Evolutionary conservation across 208 protist genomes (phyloP).

Genomic region (Lotmaria passim): DNA sequence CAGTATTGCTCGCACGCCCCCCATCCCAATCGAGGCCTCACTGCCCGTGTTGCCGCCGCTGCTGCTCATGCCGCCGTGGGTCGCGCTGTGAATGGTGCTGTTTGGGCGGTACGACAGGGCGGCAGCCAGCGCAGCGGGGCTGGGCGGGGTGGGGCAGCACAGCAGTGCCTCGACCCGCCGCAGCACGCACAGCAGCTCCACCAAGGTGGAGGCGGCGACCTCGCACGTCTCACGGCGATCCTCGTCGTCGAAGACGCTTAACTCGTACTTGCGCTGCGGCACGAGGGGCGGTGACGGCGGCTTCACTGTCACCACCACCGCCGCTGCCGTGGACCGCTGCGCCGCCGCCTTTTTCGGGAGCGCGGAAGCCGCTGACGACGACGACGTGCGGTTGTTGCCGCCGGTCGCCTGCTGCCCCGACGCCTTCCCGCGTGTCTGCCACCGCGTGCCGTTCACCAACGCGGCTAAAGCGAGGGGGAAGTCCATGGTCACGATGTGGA

Average conservation of each 20-base stretch:
- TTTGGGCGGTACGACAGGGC: not conserved
- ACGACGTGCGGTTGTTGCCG: not conserved
- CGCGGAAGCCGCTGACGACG: not conserved
- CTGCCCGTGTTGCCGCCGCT: too few relatives aligned
- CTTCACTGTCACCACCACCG: conserved; percentile 9
- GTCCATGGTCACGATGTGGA: conserved; percentile 30
- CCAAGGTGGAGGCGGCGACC: conserved; percentile 18
- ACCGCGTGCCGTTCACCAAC: conserved; percentile 28
- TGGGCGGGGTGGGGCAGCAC: not conserved
- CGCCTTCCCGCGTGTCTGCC: conserved; percentile 16
- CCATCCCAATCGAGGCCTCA: too few relatives aligned
- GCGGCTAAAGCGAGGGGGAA: conserved; percentile 20
- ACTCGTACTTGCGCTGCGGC: not conserved
- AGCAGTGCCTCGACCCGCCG: conserved; percentile 15
- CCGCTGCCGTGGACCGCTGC: not conserved
- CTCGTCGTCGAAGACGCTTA: conserved; percentile 15
- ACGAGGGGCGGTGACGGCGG: not conserved
- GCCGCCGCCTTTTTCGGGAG: not conserved
- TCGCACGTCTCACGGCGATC: conserved; percentile 25
- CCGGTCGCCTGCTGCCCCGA: not conserved
- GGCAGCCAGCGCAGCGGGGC: not conserved
- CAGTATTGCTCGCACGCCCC: too few relatives aligned
- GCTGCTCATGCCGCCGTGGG: too few relatives aligned
- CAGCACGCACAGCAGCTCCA: conserved; percentile 16
- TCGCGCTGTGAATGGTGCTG: too few relatives aligned